Base-by-base conservation (phyloP, 108 stramenopile genomes). In the Nannochloropsis gaditana region DNA sequence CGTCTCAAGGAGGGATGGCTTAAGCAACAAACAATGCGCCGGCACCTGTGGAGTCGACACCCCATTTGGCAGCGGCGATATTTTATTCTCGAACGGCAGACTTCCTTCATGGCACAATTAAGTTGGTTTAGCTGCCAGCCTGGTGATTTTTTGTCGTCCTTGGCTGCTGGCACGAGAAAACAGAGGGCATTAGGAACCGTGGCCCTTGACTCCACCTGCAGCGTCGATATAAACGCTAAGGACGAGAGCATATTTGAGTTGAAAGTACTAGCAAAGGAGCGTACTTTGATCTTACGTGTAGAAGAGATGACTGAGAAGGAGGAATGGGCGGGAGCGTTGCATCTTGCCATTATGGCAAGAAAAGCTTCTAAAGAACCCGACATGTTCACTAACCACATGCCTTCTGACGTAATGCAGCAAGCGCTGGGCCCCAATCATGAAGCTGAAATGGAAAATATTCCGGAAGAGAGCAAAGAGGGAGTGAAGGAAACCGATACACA, bases 1-100 rank as follows among this genome's bases (percentile, higher is more conserved):
- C 59, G 19, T n/a, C 59, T 73, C 5, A 73, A 73, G 59, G 59
- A 73, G 59, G 59, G 59, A n/a, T 73, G 59, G 59, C 59, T 73
- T 73, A 8, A n/a, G 19, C 15, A 73, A n/a, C 59, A 73, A 73
- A 73, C 59, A 15, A 73, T n/a, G 59, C 59, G 59, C 59, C 59
- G 59, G 19, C 59, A 73, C 59, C 59, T 73, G 19, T 73, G 15
- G 15, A 73, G 19, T 2, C 59, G 59, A n/a, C 59, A 73, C 19
- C 59, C 8, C n/a, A 73, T 73, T 4, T 73, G 59, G 59, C 59
- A 73, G 15, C 59, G 59, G 19, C 59, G 59, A 4, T 73, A 73
- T 73, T 73, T 73, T n/a, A n/a, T 31, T 73, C 59, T 73, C n/a
- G 59, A n/a, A 73, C 19, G 59, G 59, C 6, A n/a, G 59, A n/a